Conservation (phyloP, 148 eudicot species). For the Rhododendron griersonianum region DNA sequence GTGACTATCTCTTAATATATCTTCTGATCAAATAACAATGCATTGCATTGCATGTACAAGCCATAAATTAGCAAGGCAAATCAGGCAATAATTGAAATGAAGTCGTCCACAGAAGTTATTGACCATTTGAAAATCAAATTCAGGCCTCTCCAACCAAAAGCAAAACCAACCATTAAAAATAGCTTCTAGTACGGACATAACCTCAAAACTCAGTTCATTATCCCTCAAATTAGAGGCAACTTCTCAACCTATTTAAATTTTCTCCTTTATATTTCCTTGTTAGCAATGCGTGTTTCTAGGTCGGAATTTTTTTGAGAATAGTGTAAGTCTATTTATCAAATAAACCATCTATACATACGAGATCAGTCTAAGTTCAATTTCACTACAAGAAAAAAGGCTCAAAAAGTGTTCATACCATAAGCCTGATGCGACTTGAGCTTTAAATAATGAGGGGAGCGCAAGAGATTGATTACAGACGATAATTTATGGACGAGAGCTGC, state of each 20-base stretch:
- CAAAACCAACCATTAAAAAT: background rate
- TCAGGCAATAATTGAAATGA: constrained; percentile 1
- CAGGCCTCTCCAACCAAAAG: constrained; percentile 2
- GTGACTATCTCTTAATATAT: background rate
- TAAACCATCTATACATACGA: background rate
- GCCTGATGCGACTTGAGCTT: background rate
- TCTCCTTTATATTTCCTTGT: background rate
- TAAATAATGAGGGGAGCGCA: background rate
- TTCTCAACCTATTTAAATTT: background rate
- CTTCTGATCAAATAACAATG: background rate
- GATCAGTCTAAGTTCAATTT: background rate
- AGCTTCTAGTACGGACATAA: background rate
- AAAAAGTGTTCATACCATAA: constrained; percentile 5
- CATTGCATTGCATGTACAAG: background rate
- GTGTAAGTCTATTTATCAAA: background rate
- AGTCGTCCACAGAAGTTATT: background rate
- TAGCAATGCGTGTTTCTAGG: background rate
- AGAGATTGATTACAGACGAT: constrained; percentile 18
- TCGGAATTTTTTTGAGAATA: background rate
- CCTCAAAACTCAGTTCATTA: background rate
- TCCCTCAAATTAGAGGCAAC: background rate
- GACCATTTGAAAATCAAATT: background rate
- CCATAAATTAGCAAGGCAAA: background rate
- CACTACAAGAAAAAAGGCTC: background rate
- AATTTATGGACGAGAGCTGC: constrained; percentile 41